Evolutionary conservation across 2,329 filamentous ascomycete species (phyloP).

Genomic region (Aspergillus eucalypticola): DNA sequence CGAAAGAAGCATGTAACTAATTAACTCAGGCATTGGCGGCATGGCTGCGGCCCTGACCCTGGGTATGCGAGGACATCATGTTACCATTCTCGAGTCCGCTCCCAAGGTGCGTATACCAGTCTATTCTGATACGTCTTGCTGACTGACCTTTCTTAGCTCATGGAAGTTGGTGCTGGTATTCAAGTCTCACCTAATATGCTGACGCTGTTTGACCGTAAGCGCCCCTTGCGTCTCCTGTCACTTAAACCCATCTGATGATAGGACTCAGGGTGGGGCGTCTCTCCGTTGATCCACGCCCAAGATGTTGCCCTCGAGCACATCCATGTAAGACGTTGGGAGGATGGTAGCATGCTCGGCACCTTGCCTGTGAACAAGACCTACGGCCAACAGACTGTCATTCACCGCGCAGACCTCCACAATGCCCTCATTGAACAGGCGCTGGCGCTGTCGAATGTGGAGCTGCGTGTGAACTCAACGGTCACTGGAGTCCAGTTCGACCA

Average conservation of each 20-base stretch:
- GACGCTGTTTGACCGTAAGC: slow-evolving; percentile 65
- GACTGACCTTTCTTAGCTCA: slow-evolving; percentile 25
- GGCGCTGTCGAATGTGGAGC: slow-evolving; percentile 31
- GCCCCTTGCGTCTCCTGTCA: not conserved
- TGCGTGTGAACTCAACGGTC: slow-evolving; percentile 33
- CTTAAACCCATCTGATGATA: not conserved
- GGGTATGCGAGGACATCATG: slow-evolving; percentile 35
- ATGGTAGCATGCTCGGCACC: slow-evolving; percentile 33
- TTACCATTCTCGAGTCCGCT: slow-evolving; percentile 36
- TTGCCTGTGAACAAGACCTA: slow-evolving; percentile 39
- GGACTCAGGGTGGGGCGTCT: slow-evolving; percentile 36
- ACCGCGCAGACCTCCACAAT: slow-evolving; percentile 40
- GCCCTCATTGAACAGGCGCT: slow-evolving; percentile 32
- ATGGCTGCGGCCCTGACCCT: slow-evolving; percentile 39
- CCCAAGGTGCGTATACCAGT: slow-evolving; percentile 30
- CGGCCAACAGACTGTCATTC: slow-evolving; percentile 38
- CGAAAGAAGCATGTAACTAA: slow-evolving; percentile 4
- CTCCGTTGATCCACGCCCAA: slow-evolving; percentile 34
- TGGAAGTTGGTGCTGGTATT: slow-evolving; percentile 72
- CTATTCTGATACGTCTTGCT: not conserved
- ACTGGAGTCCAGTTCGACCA: slow-evolving; percentile 29
- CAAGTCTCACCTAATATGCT: slow-evolving; percentile 81
- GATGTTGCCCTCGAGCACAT: slow-evolving; percentile 38
- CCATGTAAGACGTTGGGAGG: slow-evolving; percentile 38
- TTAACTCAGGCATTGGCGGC: slow-evolving; percentile 35